A percentile compares a stretch with the other conserved stretches of the same genome.
Evolutionary conservation across 768 basidiomycete genomes (phyloP).

Genomic region (Kockovaella imperatae): DNA sequence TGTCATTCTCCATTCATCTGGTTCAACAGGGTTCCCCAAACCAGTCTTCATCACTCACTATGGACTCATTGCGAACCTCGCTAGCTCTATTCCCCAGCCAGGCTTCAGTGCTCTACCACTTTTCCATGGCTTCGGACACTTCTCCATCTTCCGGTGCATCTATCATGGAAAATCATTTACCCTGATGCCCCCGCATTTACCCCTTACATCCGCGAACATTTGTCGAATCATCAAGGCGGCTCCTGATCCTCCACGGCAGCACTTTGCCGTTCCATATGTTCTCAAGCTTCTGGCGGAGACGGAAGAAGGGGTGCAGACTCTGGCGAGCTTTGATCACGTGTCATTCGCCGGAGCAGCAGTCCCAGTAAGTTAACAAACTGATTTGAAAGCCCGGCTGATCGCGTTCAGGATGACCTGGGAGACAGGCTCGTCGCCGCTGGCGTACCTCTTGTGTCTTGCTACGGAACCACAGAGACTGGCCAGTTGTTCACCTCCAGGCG

Average conservation of each 20-base stretch:
- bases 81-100: constrained; percentile 24
- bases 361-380: constrained; percentile 45
- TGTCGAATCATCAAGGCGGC: constrained; percentile 27
- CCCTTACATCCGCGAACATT: constrained; percentile 40
- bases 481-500: constrained; percentile 42
- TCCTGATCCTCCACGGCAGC: constrained; percentile 33
- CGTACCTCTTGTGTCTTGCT: constrained; percentile 51
- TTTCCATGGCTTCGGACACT: constrained; percentile 42
- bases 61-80: constrained; percentile 29
- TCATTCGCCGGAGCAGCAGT: constrained; percentile 53
- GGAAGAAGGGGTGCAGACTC: constrained; percentile 47
- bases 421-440: constrained; percentile 51
- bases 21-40: constrained; percentile 42
- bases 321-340: constrained; percentile 51
- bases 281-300: constrained; percentile 51
- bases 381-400: neutral
- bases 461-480: constrained; percentile 48
- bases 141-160: constrained; percentile 40
- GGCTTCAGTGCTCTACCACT: constrained; percentile 39
- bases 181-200: constrained; percentile 38
- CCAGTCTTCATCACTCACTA: constrained; percentile 39
- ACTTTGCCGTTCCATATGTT: constrained; percentile 45
- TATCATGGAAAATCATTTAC: constrained; percentile 41
- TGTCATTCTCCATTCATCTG: constrained; percentile 39
- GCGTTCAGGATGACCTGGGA: constrained; percentile 49